phyloP scores from a whole-genome alignment of 2,329 filamentous ascomycete species.

The Talaromyces piceae region DNA sequence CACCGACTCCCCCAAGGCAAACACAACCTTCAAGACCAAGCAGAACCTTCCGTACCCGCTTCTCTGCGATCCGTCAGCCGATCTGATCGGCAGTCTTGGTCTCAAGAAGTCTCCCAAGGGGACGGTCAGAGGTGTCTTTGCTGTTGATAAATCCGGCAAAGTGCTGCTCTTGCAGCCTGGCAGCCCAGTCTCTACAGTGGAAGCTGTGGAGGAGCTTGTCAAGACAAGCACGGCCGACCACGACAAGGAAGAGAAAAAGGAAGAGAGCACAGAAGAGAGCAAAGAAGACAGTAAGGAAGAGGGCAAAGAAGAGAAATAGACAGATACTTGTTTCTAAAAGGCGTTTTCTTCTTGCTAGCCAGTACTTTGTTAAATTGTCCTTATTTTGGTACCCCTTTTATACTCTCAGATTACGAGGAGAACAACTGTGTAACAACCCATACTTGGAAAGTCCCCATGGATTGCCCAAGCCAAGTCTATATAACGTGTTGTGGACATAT shows the following conservation, averaged over 20 bases:
- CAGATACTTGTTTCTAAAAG: too few relatives aligned
- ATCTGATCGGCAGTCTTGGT: constrained; percentile 78
- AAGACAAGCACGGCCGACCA: too few relatives aligned
- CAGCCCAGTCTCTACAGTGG: constrained; percentile 68
- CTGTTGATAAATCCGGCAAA: constrained; percentile 73
- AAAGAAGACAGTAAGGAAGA: background rate
- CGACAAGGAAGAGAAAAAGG: constrained; percentile 3
- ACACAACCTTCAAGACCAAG: constrained; percentile 87
- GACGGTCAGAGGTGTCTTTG: constrained; percentile 80
- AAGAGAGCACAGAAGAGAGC: background rate
- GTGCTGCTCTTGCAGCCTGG: constrained; percentile 68
- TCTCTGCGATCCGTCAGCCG: constrained; percentile 69
- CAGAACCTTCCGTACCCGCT: constrained; percentile 83
- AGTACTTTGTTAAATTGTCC: too few relatives aligned
- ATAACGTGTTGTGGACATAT: too few relatives aligned
- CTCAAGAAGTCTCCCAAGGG: constrained; percentile 76
- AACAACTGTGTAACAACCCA: too few relatives aligned
- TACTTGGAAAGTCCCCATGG: too few relatives aligned
- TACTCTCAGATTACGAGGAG: too few relatives aligned
- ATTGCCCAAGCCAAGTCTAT: too few relatives aligned
- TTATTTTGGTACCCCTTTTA: too few relatives aligned
- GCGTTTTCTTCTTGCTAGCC: too few relatives aligned
- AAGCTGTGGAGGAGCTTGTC: constrained; percentile 67
- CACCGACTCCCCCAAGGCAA: constrained; percentile 79
- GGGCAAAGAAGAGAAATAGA: background rate